Evolutionary conservation across 805 yeast genomes (phyloP), one percentile per base, ranked within the genome.

Genomic region (Hanseniaspora vineae): DNA sequence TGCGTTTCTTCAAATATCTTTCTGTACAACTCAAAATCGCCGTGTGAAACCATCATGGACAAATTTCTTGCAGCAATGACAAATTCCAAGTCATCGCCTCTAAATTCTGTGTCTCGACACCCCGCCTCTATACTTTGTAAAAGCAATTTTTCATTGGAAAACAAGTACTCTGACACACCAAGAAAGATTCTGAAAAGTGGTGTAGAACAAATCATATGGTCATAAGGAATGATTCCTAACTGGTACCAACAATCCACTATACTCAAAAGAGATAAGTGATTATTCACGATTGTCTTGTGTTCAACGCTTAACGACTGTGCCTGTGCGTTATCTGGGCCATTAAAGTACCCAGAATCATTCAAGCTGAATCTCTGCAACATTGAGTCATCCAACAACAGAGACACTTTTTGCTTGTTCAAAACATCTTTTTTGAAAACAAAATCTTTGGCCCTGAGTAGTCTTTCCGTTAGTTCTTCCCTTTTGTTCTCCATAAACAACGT

Each of bases 141-240:
- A n/a, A 92, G 66, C 35, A 90, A 64, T 1, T 81, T 84, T 0
- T 92, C 90, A 0, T 88, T 77, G 58, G 95, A 79, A 62, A 90
- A 92, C 32, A 92, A 67, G 62, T 87, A 90, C 61, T 92, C 97
- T 0, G 95, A 78, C 20, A 92, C 97, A 42, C 97, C 97, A 39
- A 92, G 71, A 65, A 92, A 87, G 39, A 92, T 87, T 60, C 97
- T 75, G 61, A 90, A 92, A 31, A 84, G 61, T 12, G 98, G 98
- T 0, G 98, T 92, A 1, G 96, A 85, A 60, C 97, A 90, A 50
- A 90, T 89, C 66, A 90, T 89, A 65, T 92, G 98, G 62, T 90
- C 96, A 59, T 92, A 90, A 4, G 98, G 98, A 35, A 84, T 81
- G 40, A 92, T 87, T 1, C 82, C 83, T 42, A 86, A 66, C 52